Evolutionary conservation across 192 early-diverging fungal genomes (phyloP), one percentile per base, ranked within the genome.

Genomic region (Funneliformis geosporum): DNA sequence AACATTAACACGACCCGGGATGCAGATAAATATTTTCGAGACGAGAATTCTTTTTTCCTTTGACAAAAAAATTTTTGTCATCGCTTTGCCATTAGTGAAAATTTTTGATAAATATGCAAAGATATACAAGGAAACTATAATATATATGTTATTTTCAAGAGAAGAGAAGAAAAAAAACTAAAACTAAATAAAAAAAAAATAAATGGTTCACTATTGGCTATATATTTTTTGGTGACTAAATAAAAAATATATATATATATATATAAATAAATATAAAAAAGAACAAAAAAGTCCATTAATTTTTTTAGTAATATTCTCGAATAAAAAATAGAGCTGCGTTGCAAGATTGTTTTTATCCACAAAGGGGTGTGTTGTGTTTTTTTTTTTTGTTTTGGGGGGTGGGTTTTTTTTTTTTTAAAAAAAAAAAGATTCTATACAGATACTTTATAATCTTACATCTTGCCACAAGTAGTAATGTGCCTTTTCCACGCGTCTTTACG

Each of bases 401-500:
- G n/a, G n/a, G n/a, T n/a, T 64, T 64, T 64, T 27, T 33, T 33
- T 33, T 33, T 33, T 33, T 33, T 28, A 28, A 65, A 65, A 65
- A 65, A 65, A 65, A n/a, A 68, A 68, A 12, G 18, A 68, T 39
- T 33, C 14, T 39, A 68, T 38, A 68, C 18, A 27, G 11, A 16
- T 11, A 66, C 23, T 21, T 21, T 8, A 65, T 9, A 65, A 7
- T 33, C 38, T 72, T 72, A 72, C 43, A 72, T 46, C 23, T 75
- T 75, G 11, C 73, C 59, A 60, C 73, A 75, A n/a, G 73, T 60
- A 23, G 73, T 21, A 9, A 60, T 60, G 82, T 93, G 92, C 62
- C 92, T 83, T 66, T 83, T 85, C 69, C 92, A 82, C 25, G 92
- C 92, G 81, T 93, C 92, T 75, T 92, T 90, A 11, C 92, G 83